Base-by-base conservation (phyloP, 345 rosid genomes). In the Nasturtium officinale region DNA sequence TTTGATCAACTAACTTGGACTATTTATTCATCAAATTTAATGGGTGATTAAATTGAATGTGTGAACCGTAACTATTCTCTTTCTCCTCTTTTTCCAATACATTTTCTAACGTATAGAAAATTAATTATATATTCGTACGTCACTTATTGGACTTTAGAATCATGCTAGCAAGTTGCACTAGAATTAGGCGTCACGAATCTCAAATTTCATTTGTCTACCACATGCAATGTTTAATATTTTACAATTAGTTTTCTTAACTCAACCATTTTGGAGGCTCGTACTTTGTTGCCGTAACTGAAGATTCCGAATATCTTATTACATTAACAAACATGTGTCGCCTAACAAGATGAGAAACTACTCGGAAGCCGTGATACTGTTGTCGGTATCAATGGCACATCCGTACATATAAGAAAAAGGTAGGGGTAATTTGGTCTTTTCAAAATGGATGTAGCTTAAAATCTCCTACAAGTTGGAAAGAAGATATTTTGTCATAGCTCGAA, bases 71-170 rank as follows among this genome's bases (percentile, higher is more conserved):
- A 46, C 52, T 46, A 46, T 8, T 48, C 53, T 10, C 6, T 10
- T 10, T 50, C 29, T 42, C 46, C 18, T 2, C 7, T 43, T 43
- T 37, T 43, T 15, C 9, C 18, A 45, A 45, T 6, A 45, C 48
- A 45, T 43, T 15, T 42, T 51, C 30, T 5, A 18, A n/a, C 20
- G 13, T 7, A n/a, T 28, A 30, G 12, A 54, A 28, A 28, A 23
- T 3, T 7, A 28, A 7, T 15, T n/a, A n/a, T 3, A 26, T 6
- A 23, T 7, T 53, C 37, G 25, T 26, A 45, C 59, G 40, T 35
- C 59, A 48, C 35, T 45, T 21, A 33, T 21, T 59, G 35, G 57
- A 70, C 66, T 70, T 59, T 47, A 32, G 26, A 59, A 45, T 45
- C 20, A 45, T 59, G 28, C 48, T 16, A 5, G 21, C 75, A 51